Conservation (phyloP, 257 asterid genomes). For the Asclepias syriaca region DNA sequence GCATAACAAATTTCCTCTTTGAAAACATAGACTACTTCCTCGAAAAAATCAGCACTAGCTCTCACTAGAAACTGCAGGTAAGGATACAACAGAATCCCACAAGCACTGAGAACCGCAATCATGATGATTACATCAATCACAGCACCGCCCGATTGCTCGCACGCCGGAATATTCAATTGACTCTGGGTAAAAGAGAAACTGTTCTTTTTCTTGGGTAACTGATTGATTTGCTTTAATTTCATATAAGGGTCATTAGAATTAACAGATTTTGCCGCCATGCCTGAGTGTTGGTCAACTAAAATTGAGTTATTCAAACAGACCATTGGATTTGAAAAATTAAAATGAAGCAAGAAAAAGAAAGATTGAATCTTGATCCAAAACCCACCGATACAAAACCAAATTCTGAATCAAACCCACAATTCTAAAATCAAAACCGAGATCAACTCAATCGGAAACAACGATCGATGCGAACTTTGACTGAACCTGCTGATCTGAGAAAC, state of each 20-base stretch:
- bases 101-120: slow-evolving; percentile 72
- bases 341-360: slow-evolving; percentile 15
- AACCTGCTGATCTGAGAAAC: slow-evolving; percentile 22
- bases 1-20: slow-evolving; percentile 60
- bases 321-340: slow-evolving; percentile 45
- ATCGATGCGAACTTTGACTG: slow-evolving; percentile 16
- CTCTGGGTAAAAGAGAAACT: slow-evolving; percentile 20
- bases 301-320: slow-evolving; percentile 58
- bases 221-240: slow-evolving; percentile 62
- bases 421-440: slow-evolving; percentile 18
- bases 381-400: slow-evolving; percentile 24
- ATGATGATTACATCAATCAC: slow-evolving; percentile 61
- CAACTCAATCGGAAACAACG: slow-evolving; percentile 21
- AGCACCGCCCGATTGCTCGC: slow-evolving; percentile 68
- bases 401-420: slow-evolving; percentile 26
- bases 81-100: slow-evolving; percentile 65
- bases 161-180: slow-evolving; percentile 56
- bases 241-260: slow-evolving; percentile 40
- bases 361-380: slow-evolving; percentile 37
- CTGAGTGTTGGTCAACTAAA: slow-evolving; percentile 54
- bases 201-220: slow-evolving; percentile 35
- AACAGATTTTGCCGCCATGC: slow-evolving; percentile 70
- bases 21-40: slow-evolving; percentile 45
- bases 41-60: slow-evolving; percentile 36
- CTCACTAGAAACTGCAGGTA: slow-evolving; percentile 34